These are phyloP conservation scores for Zasmidium citrigriseum DNA, from an alignment of 2,329 filamentous ascomycete species.

Conservation along the genomic window DNA sequence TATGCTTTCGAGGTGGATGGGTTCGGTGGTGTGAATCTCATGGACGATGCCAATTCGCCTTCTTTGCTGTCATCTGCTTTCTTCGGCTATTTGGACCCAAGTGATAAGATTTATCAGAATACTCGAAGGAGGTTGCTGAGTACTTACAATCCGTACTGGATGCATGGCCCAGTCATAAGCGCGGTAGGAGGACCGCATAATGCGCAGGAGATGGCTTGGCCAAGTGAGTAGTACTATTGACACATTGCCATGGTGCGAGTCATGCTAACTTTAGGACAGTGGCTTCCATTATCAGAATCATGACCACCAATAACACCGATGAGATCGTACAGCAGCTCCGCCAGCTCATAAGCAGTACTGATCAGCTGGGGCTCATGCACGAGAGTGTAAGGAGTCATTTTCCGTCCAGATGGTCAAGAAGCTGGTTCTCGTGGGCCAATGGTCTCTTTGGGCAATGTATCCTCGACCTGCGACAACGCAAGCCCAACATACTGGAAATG, in stretches of 20 bases:
- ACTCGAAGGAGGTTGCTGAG: conserved; percentile 45
- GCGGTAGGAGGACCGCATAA: conserved; percentile 50
- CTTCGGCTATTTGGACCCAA: conserved; percentile 17
- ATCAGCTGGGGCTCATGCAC: conserved; percentile 49
- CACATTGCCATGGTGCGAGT: neutral
- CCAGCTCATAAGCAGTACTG: conserved; percentile 47
- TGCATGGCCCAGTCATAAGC: conserved; percentile 48
- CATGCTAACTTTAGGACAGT: conserved; percentile 28
- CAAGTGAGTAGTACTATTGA: conserved; percentile 17
- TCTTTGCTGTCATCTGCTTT: conserved; percentile 52
- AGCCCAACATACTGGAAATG: conserved; percentile 42
- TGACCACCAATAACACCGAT: conserved; percentile 47
- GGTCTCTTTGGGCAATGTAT: conserved; percentile 53
- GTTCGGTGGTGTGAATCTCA: conserved; percentile 52
- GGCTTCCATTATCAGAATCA: conserved; percentile 50
- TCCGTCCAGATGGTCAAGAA: conserved; percentile 45
- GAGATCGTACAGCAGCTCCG: conserved; percentile 45
- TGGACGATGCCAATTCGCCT: conserved; percentile 72
- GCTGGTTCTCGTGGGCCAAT: conserved; percentile 54
- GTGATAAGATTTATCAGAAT: conserved; percentile 43
- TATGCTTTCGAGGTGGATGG: conserved; percentile 51
- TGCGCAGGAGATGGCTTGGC: conserved; percentile 47
- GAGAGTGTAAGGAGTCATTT: conserved; percentile 52
- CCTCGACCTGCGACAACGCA: conserved; percentile 45
- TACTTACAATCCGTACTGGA: conserved; percentile 49